phyloP scores from a whole-genome alignment of 768 basidiomycete genomes.

The Leccinum truebloodii region DNA sequence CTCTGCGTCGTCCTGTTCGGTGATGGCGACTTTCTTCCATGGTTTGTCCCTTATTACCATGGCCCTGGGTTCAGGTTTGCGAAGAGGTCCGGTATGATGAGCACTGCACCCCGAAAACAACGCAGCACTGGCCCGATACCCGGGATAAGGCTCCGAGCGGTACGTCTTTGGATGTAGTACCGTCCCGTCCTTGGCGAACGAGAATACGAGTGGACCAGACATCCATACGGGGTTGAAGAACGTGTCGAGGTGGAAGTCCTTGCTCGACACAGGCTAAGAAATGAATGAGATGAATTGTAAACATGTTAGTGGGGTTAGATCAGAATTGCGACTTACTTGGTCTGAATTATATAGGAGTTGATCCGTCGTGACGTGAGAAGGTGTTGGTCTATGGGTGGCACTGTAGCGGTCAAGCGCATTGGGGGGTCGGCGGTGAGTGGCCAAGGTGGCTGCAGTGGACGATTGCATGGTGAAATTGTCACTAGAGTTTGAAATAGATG shows the following conservation, averaged over 20 bases:
- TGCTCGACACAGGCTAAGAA: neutral
- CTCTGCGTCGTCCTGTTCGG: no score
- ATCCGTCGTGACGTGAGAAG: neutral
- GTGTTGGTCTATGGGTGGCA: neutral
- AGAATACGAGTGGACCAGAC: slow-evolving; percentile 25
- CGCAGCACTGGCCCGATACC: neutral
- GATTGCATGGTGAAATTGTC: slow-evolving; percentile 3
- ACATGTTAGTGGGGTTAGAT: neutral
- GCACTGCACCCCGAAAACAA: neutral
- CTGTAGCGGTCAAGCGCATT: neutral
- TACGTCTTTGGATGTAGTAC: slow-evolving; percentile 10
- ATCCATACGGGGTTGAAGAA: slow-evolving; percentile 43
- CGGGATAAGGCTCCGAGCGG: neutral
- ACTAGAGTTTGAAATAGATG: no score
- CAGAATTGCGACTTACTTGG: slow-evolving; percentile 1
- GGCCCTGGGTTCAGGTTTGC: neutral
- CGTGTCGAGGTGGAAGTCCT: slow-evolving; percentile 53
- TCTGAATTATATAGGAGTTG: neutral
- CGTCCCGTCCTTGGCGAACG: slow-evolving; percentile 21
- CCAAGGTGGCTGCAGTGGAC: neutral
- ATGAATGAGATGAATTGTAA: neutral
- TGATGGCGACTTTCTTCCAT: slow-evolving; percentile 33
- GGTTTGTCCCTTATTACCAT: slow-evolving; percentile 13
- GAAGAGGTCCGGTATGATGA: neutral
- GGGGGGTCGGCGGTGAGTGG: neutral